A percentile compares a stretch with the other conserved stretches of the same genome.
These are phyloP conservation scores for Corrigiola litoralis DNA, from an alignment of 179 eudicot genomes.

Conservation along the genomic window DNA sequence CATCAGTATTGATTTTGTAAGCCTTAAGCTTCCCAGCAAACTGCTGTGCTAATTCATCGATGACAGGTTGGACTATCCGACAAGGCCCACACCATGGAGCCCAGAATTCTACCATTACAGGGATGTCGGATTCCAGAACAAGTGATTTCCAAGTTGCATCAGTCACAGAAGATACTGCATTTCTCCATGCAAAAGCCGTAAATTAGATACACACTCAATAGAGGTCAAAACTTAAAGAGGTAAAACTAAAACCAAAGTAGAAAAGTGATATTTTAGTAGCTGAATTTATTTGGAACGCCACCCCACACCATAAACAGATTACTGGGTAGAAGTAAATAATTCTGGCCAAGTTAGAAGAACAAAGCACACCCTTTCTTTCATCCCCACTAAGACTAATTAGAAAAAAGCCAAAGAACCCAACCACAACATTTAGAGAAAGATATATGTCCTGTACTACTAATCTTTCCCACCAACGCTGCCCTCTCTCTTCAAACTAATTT, in stretches of 20 bases:
- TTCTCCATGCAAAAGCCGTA: slow-evolving; percentile 16
- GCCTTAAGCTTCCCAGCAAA: slow-evolving; percentile 67
- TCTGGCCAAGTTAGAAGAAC: background rate
- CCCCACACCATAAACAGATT: too few species aligned
- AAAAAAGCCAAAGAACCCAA: too few species aligned
- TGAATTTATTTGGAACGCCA: background rate
- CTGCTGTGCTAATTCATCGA: slow-evolving; percentile 68
- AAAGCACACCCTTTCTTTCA: too few species aligned
- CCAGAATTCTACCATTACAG: slow-evolving; percentile 89
- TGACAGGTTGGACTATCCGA: slow-evolving; percentile 77
- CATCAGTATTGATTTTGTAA: slow-evolving; percentile 86
- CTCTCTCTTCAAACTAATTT: too few species aligned
- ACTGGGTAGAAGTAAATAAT: too few species aligned
- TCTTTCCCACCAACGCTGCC: too few species aligned
- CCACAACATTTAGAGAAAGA: too few species aligned
- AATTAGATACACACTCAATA: slow-evolving; percentile 9
- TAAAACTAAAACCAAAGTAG: background rate
- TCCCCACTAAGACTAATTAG: too few species aligned
- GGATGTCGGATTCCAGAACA: slow-evolving; percentile 53
- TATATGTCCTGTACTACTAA: too few species aligned
- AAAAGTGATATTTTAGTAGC: background rate
- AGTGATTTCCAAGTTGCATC: slow-evolving; percentile 56
- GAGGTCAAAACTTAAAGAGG: background rate
- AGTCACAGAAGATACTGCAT: slow-evolving; percentile 56
- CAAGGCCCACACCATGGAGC: slow-evolving; percentile 99